These are phyloP conservation scores for Penicillium coffeae DNA, from an alignment of 495 filamentous ascomycete genomes.

Conservation along the genomic window DNA sequence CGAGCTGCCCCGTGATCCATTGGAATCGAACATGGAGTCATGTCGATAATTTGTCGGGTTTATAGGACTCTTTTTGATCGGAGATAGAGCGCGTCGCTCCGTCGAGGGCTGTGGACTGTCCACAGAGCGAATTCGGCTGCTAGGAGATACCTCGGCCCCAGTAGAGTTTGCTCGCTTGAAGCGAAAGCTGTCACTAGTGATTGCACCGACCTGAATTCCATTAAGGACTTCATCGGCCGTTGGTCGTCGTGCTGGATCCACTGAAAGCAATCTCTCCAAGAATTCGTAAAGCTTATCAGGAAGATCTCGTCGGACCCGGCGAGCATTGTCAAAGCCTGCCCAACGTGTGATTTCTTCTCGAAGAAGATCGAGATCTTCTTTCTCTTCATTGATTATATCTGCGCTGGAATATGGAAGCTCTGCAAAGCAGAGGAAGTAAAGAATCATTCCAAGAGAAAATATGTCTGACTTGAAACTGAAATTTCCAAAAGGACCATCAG, in stretches of 20 bases:
- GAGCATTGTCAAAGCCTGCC: constrained; percentile 78
- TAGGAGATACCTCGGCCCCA: constrained; percentile 50
- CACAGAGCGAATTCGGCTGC: constrained; percentile 54
- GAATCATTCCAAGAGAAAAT: constrained; percentile 95
- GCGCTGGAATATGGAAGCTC: constrained; percentile 81
- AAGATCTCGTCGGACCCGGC: constrained; percentile 70
- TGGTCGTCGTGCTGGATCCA: constrained; percentile 73
- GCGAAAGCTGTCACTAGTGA: constrained; percentile 52
- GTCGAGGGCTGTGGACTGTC: constrained; percentile 40
- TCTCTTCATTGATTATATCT: constrained; percentile 80
- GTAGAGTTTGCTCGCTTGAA: constrained; percentile 43
- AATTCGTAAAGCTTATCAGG: constrained; percentile 83
- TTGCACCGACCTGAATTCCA: constrained; percentile 70
- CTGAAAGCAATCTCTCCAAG: constrained; percentile 72
- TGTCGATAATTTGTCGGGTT: constrained; percentile 25
- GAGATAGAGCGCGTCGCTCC: constrained; percentile 29
- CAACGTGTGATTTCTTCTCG: constrained; percentile 83
- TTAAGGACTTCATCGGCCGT: constrained; percentile 83
- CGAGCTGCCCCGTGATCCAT: constrained; percentile 15
- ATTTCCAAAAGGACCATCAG: constrained; percentile 73
- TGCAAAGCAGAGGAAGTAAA: constrained; percentile 96
- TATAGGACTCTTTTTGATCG: constrained; percentile 23
- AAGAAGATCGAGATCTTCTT: constrained; percentile 84
- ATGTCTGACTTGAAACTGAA: constrained; percentile 96
- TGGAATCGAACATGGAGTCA: constrained; percentile 31